phyloP scores from a whole-genome alignment of 345 rosid species.

The Angophora floribunda region DNA sequence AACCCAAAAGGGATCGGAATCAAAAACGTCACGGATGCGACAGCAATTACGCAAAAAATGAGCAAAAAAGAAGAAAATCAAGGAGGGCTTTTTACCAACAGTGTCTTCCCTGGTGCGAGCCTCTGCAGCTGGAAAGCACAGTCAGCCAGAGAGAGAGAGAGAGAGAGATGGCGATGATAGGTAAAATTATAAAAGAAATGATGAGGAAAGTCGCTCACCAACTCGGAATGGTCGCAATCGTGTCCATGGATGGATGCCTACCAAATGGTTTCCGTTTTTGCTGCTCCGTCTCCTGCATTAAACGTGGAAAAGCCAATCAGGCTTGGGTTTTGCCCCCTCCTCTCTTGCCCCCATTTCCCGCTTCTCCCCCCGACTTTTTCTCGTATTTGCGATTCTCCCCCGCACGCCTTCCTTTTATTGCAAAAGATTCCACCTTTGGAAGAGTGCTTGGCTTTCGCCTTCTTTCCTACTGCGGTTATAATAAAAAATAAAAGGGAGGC shows the following conservation, averaged over 20 bases:
- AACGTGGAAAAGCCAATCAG: not conserved
- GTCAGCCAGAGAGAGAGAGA: not conserved
- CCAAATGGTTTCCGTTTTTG: not conserved
- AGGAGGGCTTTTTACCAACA: not conserved
- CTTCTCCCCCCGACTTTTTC: not conserved
- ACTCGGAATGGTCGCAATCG: not conserved
- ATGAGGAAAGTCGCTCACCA: not conserved
- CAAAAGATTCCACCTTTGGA: not conserved
- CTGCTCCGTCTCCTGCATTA: not conserved
- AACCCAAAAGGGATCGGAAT: not conserved
- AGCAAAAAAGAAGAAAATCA: not conserved
- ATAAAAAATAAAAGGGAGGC: too few relatives aligned
- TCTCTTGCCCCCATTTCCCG: not conserved
- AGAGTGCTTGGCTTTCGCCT: too few relatives aligned
- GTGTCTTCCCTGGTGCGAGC: not conserved
- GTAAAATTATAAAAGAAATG: too few relatives aligned
- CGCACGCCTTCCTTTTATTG: rapidly evolving
- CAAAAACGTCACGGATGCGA: not conserved
- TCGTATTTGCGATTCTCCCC: not conserved
- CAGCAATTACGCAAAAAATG: not conserved
- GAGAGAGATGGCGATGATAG: too few relatives aligned
- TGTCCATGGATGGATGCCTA: not conserved
- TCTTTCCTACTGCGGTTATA: too few relatives aligned
- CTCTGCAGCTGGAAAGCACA: not conserved
- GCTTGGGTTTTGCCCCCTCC: rapidly evolving